phyloP scores from a whole-genome alignment of 352 stramenopile species.

The Pilasporangium apinafurcum region DNA sequence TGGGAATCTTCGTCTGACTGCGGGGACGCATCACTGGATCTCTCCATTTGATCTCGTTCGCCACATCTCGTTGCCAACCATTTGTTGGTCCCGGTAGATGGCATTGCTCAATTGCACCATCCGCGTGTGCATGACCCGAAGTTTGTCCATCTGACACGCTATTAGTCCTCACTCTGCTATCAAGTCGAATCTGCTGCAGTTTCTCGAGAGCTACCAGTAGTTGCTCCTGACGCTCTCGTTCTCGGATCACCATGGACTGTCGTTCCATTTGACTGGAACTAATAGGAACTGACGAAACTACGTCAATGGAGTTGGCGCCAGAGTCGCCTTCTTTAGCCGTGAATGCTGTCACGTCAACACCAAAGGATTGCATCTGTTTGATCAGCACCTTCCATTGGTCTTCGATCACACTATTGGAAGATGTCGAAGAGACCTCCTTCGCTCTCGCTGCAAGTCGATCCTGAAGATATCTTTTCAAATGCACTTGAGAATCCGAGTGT shows the following conservation, averaged over 20 bases:
- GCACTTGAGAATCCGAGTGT: slow-evolving; percentile 12
- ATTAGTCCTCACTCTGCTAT: slow-evolving; percentile 3
- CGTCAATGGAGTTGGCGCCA: neutral
- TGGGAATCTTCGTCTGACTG: neutral
- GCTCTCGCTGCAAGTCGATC: slow-evolving; percentile 12
- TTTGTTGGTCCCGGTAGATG: neutral
- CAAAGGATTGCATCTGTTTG: slow-evolving; percentile 16
- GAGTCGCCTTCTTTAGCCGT: neutral
- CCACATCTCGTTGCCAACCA: neutral
- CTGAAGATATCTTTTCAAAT: slow-evolving; percentile 26
- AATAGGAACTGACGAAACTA: neutral
- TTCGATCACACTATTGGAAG: slow-evolving; percentile 5
- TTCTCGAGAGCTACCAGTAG: slow-evolving; percentile 26
- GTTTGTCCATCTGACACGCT: too few relatives aligned
- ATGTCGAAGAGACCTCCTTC: slow-evolving; percentile 20
- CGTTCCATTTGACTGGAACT: slow-evolving; percentile 7
- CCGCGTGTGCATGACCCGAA: too few relatives aligned
- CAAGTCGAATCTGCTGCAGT: slow-evolving; percentile 29
- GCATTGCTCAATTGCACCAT: too few relatives aligned
- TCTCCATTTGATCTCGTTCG: slow-evolving; percentile 21
- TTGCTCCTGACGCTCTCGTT: slow-evolving; percentile 33
- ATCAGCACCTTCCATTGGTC: slow-evolving; percentile 16
- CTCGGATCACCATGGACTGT: slow-evolving; percentile 11
- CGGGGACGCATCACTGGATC: slow-evolving; percentile 22
- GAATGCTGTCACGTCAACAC: slow-evolving; percentile 1